Percentiles rank a stretch among this genome's conserved stretches.
Conservation (phyloP, 192 early-diverging fungal genomes). For the Cladochytrium replicatum region DNA sequence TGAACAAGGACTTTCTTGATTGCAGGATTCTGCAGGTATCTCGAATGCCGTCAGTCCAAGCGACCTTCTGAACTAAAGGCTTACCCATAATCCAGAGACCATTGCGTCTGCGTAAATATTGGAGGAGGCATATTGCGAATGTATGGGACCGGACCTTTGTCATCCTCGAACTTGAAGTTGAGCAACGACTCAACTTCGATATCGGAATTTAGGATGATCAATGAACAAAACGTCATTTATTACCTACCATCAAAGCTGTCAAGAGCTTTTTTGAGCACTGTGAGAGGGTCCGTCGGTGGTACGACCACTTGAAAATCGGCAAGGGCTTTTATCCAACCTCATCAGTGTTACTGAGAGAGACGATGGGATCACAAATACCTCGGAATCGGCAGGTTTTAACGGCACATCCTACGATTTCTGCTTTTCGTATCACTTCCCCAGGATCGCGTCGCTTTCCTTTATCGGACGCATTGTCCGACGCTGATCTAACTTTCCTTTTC, state of each 20-base stretch:
- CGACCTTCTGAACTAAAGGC: neutral
- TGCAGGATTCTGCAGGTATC: slow-evolving; percentile 40
- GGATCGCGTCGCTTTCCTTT: slow-evolving; percentile 8
- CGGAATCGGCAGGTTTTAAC: slow-evolving; percentile 52
- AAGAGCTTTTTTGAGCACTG: slow-evolving; percentile 32
- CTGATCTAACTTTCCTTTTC: slow-evolving; percentile 19
- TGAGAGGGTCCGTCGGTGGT: slow-evolving; percentile 33
- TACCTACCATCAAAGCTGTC: slow-evolving; percentile 7
- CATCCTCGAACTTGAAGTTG: slow-evolving; percentile 20
- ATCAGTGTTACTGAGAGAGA: neutral
- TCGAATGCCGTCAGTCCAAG: slow-evolving; percentile 7
- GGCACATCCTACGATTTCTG: slow-evolving; percentile 42
- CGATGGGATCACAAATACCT: slow-evolving; percentile 24
- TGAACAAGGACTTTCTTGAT: slow-evolving; percentile 37
- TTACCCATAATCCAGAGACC: slow-evolving; percentile 45
- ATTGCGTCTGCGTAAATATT: slow-evolving; percentile 38
- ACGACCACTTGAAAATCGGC: slow-evolving; percentile 51
- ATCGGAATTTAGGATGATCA: neutral
- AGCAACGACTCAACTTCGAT: slow-evolving; percentile 31
- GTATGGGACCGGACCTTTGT: slow-evolving; percentile 22
- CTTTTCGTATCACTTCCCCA: slow-evolving; percentile 9
- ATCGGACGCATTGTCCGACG: slow-evolving; percentile 2
- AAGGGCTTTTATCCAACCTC: slow-evolving; percentile 28
- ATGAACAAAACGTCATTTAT: neutral
- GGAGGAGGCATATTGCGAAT: slow-evolving; percentile 48